Percentiles rank a stretch among this genome's conserved stretches.
These are phyloP conservation scores for Mrakiaceae sp. DNA, from an alignment of 1,284 basidiomycete genomes.

Conservation along the genomic window DNA sequence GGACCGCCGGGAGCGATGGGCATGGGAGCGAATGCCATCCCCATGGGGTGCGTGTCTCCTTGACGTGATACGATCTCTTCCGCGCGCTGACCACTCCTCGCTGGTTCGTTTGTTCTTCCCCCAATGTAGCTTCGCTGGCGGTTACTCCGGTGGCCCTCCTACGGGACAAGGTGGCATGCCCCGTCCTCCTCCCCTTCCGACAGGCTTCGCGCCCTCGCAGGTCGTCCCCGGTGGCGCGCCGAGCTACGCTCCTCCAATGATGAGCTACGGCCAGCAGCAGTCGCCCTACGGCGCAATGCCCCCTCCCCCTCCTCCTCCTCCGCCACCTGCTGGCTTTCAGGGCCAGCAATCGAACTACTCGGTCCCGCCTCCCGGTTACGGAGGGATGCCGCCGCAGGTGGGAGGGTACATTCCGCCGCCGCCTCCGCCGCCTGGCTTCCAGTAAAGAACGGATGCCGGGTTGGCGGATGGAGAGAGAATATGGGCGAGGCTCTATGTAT, in stretches of 20 bases:
- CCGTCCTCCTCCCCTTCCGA: constrained; percentile 2
- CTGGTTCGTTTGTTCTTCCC: background rate
- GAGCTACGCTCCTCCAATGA: background rate
- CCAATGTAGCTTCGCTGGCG: background rate
- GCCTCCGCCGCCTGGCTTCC: constrained; percentile 4
- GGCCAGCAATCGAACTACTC: background rate
- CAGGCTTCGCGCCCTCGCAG: background rate
- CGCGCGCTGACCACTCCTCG: background rate
- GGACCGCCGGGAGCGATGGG: constrained; percentile 5
- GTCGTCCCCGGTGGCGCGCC: background rate
- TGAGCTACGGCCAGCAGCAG: background rate
- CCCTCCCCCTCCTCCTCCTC: background rate
- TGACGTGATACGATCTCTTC: background rate
- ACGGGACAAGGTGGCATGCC: background rate
- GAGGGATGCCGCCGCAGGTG: background rate
- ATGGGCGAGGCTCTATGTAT: too few species aligned
- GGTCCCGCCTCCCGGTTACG: constrained; percentile 12
- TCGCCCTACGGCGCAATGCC: background rate
- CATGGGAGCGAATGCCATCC: constrained; percentile 33
- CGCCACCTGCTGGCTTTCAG: background rate
- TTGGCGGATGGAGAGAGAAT: background rate
- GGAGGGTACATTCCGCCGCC: constrained; percentile 10
- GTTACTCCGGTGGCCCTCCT: background rate
- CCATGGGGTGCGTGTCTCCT: constrained; percentile 35
- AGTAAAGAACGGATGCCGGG: background rate